Conservation (phyloP, 2,329 filamentous ascomycete genomes). For the Hymenoscyphus scutula region DNA sequence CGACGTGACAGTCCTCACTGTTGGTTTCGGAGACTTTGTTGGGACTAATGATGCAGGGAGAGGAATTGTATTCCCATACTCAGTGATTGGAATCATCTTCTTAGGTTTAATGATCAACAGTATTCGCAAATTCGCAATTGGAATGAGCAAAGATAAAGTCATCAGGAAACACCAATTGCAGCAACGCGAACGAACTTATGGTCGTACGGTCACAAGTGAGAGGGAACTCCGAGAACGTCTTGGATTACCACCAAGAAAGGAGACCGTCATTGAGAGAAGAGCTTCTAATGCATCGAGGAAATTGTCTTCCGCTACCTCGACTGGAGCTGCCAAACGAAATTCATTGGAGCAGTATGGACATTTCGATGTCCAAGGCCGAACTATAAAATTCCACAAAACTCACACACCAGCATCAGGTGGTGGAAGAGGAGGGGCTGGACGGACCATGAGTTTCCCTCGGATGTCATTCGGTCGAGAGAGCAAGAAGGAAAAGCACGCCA, state of each 20-base stretch:
- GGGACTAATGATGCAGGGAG: constrained; percentile 50
- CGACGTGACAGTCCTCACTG: constrained; percentile 59
- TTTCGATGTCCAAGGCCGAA: constrained; percentile 37
- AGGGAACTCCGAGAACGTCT: constrained; percentile 45
- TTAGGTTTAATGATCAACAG: constrained; percentile 66
- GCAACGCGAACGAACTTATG: constrained; percentile 51
- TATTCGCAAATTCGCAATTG: constrained; percentile 58
- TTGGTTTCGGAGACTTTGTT: constrained; percentile 63
- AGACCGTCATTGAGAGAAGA: constrained; percentile 14
- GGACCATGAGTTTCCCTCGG: constrained; percentile 5
- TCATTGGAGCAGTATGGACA: constrained; percentile 37
- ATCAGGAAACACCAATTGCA: constrained; percentile 57
- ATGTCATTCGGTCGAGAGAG: constrained; percentile 29
- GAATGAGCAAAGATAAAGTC: constrained; percentile 61
- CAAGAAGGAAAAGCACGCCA: constrained; percentile 15
- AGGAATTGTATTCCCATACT: constrained; percentile 64
- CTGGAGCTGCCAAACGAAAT: constrained; percentile 27
- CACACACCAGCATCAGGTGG: constrained; percentile 21
- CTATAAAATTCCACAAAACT: constrained; percentile 37
- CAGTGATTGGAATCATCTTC: constrained; percentile 66
- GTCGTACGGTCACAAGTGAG: constrained; percentile 52
- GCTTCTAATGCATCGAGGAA: constrained; percentile 17
- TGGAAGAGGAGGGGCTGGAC: constrained; percentile 32
- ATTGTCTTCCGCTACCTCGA: constrained; percentile 13
- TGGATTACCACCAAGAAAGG: constrained; percentile 35